Base-by-base conservation (phyloP, 805 yeast species). In the Candida parachauliodes region DNA sequence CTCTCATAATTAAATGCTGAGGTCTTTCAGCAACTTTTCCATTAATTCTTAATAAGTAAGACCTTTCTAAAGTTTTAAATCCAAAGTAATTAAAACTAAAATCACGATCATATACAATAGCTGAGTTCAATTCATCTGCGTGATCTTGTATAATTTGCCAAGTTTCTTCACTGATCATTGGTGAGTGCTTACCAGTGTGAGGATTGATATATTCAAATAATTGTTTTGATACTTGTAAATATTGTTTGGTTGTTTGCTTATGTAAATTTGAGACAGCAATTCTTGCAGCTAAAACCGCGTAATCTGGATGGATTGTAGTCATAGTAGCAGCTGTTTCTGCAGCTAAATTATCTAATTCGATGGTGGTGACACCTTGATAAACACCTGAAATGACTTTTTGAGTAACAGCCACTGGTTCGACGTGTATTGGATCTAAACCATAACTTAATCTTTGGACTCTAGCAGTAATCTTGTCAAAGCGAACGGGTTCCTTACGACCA, bases 261-360 rank as follows among this genome's bases (percentile, higher is more conserved):
- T 91, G 97, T 57, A 93, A 73, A 61, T 88, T 88, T 28, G 96
- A 86, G 39, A 93, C 82, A 15, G 98, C 97, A 44, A 91, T 83
- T 68, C 98, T 81, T 24, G 98, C 97, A 38, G 97, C 97, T 51
- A 88, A 73, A 29, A 81, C 79, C 19, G 97, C 96, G 54, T 91
- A 89, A 66, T 93, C 98, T n/a, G 98, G 98, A 62, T 91, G 98
- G 45, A 86, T 77, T 9, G 98, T 91, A 42, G 97, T 88, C 96
- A 93, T 87, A 57, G 83, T 85, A 29, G 98, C 98, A 41, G 96
- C 95, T 25, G 96, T 88, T 65, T 93, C 98, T 30, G 98, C 97
- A 34, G 98, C 89, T 49, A 68, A 65, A 51, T 68, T 67, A 47
- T 68, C 74, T 45, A 68, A 62, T 45, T 93, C 97, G 44, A 83